Base-by-base conservation (phyloP, 1,139 yeast genomes). In the Geotrichum fermentans region DNA sequence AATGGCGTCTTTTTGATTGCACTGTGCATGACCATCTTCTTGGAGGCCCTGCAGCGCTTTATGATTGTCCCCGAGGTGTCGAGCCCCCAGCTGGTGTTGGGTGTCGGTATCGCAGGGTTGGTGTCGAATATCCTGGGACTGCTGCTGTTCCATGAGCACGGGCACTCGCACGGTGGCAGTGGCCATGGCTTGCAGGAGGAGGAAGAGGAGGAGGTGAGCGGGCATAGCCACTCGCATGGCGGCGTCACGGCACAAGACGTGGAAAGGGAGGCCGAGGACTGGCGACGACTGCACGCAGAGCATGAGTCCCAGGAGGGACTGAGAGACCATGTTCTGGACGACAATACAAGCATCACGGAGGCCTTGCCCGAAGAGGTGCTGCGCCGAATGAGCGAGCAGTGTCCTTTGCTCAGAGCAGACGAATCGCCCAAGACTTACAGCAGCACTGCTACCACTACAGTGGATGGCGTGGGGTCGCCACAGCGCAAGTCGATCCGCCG, bases 1-100 rank as follows among this genome's bases (percentile, higher is more conserved):
- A 92, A 92, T 63, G 96, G 97, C 1, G 97, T 92, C 13, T 92
- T 92, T 60, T 70, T 92, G 56, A 73, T 92, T 55, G 98, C 97
- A 0, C 75, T 92, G 56, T 92, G 98, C 66, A 82, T 92, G 65
- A 83, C 96, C 37, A 92, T 92, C 61, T 79, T 88, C 60, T 80
- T 92, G 56, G 98, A 92, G 68, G 97, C 98, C 13, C 71, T 92
- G 53, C 97, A 90, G 68, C 75, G 98, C 61, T 79, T 92, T 57
- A 73, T 92, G 47, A 79, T 80, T 57, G 96, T 96, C 2, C 89
- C 83, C 44, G 80, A 74, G 40, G 83, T 92, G 59, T 72, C 80
- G 17, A 87, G 83, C 61, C 97, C 98, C 8, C 73, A 80, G 63
- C 75, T 92, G 55, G 84, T 92, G 51, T 70, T 90, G 54, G 71